phyloP scores from a whole-genome alignment of 176 grass and related monocot genomes.

The Otatea glauca region DNA sequence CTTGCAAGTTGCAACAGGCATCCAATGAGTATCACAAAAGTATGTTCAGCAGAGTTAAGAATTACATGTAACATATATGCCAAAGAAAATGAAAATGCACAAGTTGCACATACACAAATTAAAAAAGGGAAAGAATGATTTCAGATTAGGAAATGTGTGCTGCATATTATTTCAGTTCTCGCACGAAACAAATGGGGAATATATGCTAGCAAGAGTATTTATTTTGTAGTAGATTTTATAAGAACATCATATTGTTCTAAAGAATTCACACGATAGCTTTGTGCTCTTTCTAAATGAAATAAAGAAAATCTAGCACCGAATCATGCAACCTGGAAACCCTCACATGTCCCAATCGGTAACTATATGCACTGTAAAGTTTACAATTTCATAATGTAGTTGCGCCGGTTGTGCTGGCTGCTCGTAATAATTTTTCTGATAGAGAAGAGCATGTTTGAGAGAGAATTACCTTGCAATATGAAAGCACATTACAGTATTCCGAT shows the following conservation, averaged over 20 bases:
- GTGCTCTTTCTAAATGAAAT: constrained; percentile 1
- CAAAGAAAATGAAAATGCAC: background rate
- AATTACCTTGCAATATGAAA: too few relatives aligned
- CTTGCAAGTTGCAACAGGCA: background rate
- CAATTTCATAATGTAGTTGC: too few relatives aligned
- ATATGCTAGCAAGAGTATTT: background rate
- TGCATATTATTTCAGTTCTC: too few relatives aligned
- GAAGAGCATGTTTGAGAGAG: too few relatives aligned
- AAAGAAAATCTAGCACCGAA: constrained; percentile 7
- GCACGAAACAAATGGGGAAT: background rate
- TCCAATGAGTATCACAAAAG: background rate
- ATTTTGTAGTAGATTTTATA: constrained; percentile 14
- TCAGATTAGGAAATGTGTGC: background rate
- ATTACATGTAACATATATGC: background rate
- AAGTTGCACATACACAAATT: background rate
- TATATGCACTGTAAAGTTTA: too few relatives aligned
- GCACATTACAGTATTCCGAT: too few relatives aligned
- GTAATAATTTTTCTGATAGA: too few relatives aligned
- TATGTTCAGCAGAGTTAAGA: constrained; percentile 14
- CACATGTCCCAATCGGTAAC: background rate
- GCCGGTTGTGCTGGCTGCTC: too few relatives aligned
- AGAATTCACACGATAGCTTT: background rate
- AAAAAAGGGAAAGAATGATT: background rate
- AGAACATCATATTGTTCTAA: background rate
- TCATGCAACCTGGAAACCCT: constrained; percentile 3